phyloP scores from a whole-genome alignment of 805 yeast genomes.

The Yarrowia phangngaensis region DNA sequence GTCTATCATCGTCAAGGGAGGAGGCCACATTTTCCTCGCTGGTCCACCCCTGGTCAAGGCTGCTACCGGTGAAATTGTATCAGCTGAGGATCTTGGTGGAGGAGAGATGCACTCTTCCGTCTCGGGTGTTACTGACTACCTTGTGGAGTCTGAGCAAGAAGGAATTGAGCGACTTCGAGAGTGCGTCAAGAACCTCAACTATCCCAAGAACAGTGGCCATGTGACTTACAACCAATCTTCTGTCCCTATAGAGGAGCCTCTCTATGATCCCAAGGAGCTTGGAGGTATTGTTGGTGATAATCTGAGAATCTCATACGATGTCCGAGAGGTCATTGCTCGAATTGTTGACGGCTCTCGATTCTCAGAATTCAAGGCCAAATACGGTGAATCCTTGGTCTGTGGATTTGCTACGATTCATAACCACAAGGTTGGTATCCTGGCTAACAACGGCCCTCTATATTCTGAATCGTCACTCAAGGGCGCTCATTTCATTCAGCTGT shows the following conservation, averaged over 20 bases:
- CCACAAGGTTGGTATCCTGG: conserved; percentile 37
- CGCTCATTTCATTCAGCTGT: conserved; percentile 38
- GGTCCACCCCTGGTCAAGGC: conserved; percentile 40
- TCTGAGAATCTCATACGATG: conserved; percentile 36
- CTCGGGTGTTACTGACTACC: conserved; percentile 38
- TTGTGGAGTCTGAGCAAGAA: conserved; percentile 36
- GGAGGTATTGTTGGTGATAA: conserved; percentile 38
- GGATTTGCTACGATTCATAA: conserved; percentile 37
- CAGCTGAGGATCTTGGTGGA: conserved; percentile 38
- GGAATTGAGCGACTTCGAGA: conserved; percentile 36
- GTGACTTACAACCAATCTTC: conserved; percentile 16
- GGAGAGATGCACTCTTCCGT: conserved; percentile 38
- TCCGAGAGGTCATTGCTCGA: conserved; percentile 38
- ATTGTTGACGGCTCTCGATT: conserved; percentile 38
- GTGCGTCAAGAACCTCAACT: conserved; percentile 33
- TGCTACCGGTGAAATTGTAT: conserved; percentile 39
- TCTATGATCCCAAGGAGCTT: conserved; percentile 36
- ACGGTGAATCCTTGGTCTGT: conserved; percentile 37
- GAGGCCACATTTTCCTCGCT: conserved; percentile 39
- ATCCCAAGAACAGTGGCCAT: conserved; percentile 26
- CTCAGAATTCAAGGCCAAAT: conserved; percentile 36
- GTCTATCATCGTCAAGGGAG: conserved; percentile 37
- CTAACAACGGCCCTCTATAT: conserved; percentile 38
- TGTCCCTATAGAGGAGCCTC: conserved; percentile 33
- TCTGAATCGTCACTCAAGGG: conserved; percentile 38